Evolutionary conservation across 2,329 filamentous ascomycete species (phyloP), one percentile per base, ranked within the genome.

Genomic region (Mollisiaceae sp.): DNA sequence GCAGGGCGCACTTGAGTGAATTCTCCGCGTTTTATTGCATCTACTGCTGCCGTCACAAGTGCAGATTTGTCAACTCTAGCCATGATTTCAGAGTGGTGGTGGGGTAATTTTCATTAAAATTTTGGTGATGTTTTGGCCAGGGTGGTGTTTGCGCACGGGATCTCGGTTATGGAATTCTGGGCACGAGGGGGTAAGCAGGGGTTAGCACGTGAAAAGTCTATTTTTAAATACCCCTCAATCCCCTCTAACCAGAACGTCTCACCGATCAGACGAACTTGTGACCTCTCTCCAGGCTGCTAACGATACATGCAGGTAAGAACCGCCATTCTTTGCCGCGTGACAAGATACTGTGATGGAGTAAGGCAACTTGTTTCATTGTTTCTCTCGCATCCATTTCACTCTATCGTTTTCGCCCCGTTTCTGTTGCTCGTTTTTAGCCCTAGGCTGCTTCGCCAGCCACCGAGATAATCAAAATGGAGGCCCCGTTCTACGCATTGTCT

Each of bases 401-500:
- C 24, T 45, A 20, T 27, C 38, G 36, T 6, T 38, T 47, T 60
- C 20, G 6, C n/a, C 47, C 38, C 12, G 8, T 54, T 39, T 39
- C 50, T 50, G 12, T 20, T 15, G 11, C 47, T 22, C 14, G 35
- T 32, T 20, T 36, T 36, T 9, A n/a, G n/a, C 27, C n/a, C 41
- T 14, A 55, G 22, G 32, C 52, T 60, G 36, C 57, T 35, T 38
- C 45, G 18, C 45, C 20, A 50, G n/a, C 45, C 45, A 8, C 12
- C 45, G 8, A 50, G 32, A 27, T 47, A 4, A 41, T 45, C 27
- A 59, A 35, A 32, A 67, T 64, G 62, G 56, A 62, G 14, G 27
- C 38, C 35, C 58, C 60, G 50, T 65, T 68, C 47, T 64, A 68
- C 22, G 64, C 66, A 14, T 18, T 65, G 36, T 65, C 66, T 38